phyloP scores from a whole-genome alignment of 2,329 filamentous ascomycete genomes.

The Lachnum nothofagi region DNA sequence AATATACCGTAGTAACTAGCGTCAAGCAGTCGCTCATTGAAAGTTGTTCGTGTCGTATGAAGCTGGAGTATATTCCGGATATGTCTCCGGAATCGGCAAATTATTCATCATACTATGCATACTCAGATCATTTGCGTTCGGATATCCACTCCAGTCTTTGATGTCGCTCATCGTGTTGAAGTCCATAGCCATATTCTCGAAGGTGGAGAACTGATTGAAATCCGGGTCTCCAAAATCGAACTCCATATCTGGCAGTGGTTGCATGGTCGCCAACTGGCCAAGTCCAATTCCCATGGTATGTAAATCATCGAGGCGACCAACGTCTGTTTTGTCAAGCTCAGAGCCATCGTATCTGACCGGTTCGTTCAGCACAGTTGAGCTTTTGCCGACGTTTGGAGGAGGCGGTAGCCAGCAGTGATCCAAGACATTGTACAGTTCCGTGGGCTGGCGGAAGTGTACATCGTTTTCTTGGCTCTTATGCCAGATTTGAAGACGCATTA shows the following conservation, averaged over 20 bases:
- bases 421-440: slow-evolving; percentile 2
- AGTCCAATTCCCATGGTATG: slow-evolving; percentile 5
- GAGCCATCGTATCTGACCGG: background rate
- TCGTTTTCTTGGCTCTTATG: slow-evolving; percentile 46
- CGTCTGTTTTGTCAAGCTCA: background rate
- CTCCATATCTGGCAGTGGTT: slow-evolving; percentile 7
- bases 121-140: background rate
- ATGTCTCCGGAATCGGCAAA: background rate
- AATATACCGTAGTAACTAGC: background rate
- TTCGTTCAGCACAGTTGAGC: background rate
- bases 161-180: background rate
- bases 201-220: slow-evolving; percentile 2
- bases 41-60: background rate
- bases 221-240: slow-evolving; percentile 4
- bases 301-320: background rate
- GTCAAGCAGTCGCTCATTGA: background rate
- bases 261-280: slow-evolving; percentile 7
- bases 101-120: background rate
- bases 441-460: slow-evolving; percentile 8
- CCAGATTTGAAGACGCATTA: slow-evolving; percentile 63
- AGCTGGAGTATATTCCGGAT: background rate
- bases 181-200: background rate
- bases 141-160: background rate
- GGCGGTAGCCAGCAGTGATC: slow-evolving; percentile 18
- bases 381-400: slow-evolving; percentile 33